Evolutionary conservation across 2,329 filamentous ascomycete genomes (phyloP).

Genomic region (Penicillium polonicum): DNA sequence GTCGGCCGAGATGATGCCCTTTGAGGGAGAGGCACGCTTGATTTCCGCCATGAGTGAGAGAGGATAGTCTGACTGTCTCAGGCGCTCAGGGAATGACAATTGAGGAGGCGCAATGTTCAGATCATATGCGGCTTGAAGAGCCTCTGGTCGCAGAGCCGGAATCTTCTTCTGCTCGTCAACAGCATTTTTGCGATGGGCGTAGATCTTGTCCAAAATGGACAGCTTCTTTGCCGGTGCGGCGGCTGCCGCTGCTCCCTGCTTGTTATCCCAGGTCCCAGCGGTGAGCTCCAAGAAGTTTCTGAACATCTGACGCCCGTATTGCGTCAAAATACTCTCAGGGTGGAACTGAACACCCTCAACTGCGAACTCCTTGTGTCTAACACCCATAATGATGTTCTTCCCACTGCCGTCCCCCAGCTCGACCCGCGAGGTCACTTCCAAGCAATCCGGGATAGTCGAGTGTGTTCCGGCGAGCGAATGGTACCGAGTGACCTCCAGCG

Average conservation of each 20-base stretch:
- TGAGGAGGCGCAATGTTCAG: conserved; percentile 81
- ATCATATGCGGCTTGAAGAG: conserved; percentile 83
- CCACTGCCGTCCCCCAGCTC: conserved; percentile 65
- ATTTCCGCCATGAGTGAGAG: conserved; percentile 96
- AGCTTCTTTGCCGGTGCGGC: conserved; percentile 58
- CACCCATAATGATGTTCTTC: conserved; percentile 91
- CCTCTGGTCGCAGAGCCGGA: conserved; percentile 77
- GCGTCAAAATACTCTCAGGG: conserved; percentile 93
- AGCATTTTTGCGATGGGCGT: conserved; percentile 71
- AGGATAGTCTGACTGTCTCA: conserved; percentile 80
- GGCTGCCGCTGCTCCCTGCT: conserved; percentile 48
- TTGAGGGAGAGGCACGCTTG: conserved; percentile 93
- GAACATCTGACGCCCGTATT: conserved; percentile 83
- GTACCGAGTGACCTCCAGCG: conserved; percentile 86
- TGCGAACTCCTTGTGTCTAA: conserved; percentile 85
- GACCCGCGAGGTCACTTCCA: conserved; percentile 92
- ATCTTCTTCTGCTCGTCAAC: conserved; percentile 80
- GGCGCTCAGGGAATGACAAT: conserved; percentile 73
- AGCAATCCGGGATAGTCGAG: conserved; percentile 75
- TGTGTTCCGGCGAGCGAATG: conserved; percentile 94
- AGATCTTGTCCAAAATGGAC: conserved; percentile 90
- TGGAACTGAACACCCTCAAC: conserved; percentile 99
- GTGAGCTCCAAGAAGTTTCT: conserved; percentile 86
- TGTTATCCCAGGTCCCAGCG: conserved; percentile 88
- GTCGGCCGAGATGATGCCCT: conserved; percentile 85